phyloP scores from a whole-genome alignment of 352 stramenopile genomes.

The Hyaloperonospora arabidopsidis region DNA sequence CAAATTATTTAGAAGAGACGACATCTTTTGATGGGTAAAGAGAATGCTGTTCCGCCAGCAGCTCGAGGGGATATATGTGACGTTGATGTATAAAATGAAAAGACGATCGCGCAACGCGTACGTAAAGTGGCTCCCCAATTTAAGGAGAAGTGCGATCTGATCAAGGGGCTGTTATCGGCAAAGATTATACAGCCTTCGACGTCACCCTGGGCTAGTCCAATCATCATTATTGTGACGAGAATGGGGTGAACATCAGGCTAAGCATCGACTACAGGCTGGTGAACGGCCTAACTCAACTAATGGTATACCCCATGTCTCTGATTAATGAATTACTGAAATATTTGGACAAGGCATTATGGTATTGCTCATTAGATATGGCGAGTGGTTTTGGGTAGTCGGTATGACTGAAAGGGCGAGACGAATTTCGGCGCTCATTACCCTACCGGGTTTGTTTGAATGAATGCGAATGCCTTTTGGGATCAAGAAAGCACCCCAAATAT shows the following conservation, averaged over 20 bases:
- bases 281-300: slow-evolving; percentile 8
- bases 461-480: neutral
- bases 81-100: neutral
- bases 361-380: neutral
- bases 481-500: neutral
- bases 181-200: neutral
- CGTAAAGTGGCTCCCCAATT: too few relatives aligned
- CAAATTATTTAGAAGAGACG: too few relatives aligned
- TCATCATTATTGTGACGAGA: slow-evolving; percentile 12
- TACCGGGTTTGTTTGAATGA: neutral
- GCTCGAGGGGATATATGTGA: too few relatives aligned
- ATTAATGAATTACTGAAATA: slow-evolving; percentile 6
- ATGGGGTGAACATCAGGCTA: slow-evolving; percentile 8
- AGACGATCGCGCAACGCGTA: neutral
- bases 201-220: neutral
- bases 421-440: neutral
- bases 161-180: too few relatives aligned
- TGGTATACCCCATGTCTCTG: slow-evolving; percentile 17
- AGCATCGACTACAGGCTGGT: neutral
- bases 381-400: neutral
- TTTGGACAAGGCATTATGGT: neutral
- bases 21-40: too few relatives aligned
- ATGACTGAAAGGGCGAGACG: neutral
- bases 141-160: too few relatives aligned
- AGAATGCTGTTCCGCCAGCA: too few relatives aligned